phyloP scores from a whole-genome alignment of 2,329 filamentous ascomycete genomes.

The Blastomyces gilchristii region DNA sequence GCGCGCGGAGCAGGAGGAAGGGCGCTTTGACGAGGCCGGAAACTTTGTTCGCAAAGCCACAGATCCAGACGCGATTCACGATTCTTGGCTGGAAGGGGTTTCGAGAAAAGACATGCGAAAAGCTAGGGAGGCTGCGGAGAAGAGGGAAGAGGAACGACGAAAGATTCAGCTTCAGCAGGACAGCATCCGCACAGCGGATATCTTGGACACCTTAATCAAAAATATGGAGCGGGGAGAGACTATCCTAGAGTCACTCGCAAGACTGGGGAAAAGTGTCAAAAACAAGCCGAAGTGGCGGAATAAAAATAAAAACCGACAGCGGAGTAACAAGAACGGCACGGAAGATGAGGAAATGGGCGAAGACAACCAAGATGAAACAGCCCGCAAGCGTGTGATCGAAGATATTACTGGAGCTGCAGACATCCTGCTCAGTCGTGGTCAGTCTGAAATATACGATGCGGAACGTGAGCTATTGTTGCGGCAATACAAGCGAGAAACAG shows the following conservation, averaged over 20 bases:
- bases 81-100: slow-evolving; percentile 83
- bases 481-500: slow-evolving; percentile 74
- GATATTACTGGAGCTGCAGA: slow-evolving; percentile 83
- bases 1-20: slow-evolving; percentile 79
- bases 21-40: slow-evolving; percentile 77
- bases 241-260: slow-evolving; percentile 72
- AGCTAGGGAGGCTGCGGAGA: slow-evolving; percentile 78
- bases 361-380: slow-evolving; percentile 58
- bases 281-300: slow-evolving; percentile 51
- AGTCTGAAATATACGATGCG: slow-evolving; percentile 83
- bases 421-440: slow-evolving; percentile 68
- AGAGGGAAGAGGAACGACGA: slow-evolving; percentile 65
- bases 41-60: slow-evolving; percentile 84
- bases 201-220: slow-evolving; percentile 62
- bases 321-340: slow-evolving; percentile 24
- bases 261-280: slow-evolving; percentile 59
- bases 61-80: slow-evolving; percentile 83
- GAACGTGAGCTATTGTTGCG: slow-evolving; percentile 75
- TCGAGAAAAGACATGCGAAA: slow-evolving; percentile 89
- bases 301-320: slow-evolving; percentile 39
- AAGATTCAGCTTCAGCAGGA: slow-evolving; percentile 65
- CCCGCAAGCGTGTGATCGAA: slow-evolving; percentile 64
- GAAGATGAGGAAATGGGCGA: slow-evolving; percentile 61
- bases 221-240: slow-evolving; percentile 73
- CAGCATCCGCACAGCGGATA: slow-evolving; percentile 58